Base-by-base conservation (phyloP, 768 basidiomycete species). In the Termitomyces sp. region DNA sequence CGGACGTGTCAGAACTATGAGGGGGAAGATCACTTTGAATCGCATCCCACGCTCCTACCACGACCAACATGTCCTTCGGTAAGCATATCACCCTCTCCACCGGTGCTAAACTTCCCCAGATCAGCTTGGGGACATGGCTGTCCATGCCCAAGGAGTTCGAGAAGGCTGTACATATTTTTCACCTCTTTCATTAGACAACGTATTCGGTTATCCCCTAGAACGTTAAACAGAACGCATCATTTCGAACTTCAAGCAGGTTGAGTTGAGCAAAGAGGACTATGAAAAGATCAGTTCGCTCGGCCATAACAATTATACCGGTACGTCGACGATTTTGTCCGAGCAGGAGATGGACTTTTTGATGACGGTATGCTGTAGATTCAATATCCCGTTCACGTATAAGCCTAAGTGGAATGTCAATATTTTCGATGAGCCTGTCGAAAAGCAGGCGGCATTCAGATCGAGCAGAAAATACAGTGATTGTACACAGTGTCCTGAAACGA, bases 141-240 rank as follows among this genome's bases (percentile, higher is more conserved):
- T 87, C 89, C 7, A 76, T 86, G 67, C 86, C 86, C 11, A 77
- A 84, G 30, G 88, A 93, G 68, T 91, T 93, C 59, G 86, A 88
- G 72, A 76, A 78, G 37, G 86, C 88, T 46, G 89, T 90, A 68
- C 41, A 75, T 67, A n/a, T 7, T 6, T 57, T 57, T 44, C 22
- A 12, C 30, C n/a, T 31, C 30, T 31, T 45, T 47, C 45, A 46
- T 54, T 58, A 37, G 31, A 55, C 24, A 45, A 55, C 5, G 13
- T 87, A 85, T 71, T 86, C 85, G 9, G 88, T 94, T 61, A 91
- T 94, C 66, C 93, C 93, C 18, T 94, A 95, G 80, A 86, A 84
- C 57, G 89, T 92, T 30, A 77, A 86, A 58, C 77, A 87, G 82
- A 76, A 3, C 88, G 88, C 42, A 87, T 92, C 73, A 69, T 77